Base-by-base conservation (phyloP, 1,284 basidiomycete genomes). In the Ceratobasidium sp. region DNA sequence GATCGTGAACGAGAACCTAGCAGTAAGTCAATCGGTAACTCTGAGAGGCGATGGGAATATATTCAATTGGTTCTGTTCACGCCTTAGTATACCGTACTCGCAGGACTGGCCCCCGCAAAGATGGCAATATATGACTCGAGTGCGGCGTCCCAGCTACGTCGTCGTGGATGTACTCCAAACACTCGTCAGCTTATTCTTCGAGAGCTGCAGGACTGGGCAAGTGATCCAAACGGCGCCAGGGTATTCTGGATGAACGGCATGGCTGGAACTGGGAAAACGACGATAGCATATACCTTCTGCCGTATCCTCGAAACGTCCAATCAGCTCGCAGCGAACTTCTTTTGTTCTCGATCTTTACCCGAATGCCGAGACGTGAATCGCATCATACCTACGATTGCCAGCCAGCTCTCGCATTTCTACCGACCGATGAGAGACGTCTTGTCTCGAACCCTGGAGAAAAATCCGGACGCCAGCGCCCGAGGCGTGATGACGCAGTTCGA, bases 201-300 rank as follows among this genome's bases (percentile, higher is more conserved):
- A 20, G 46, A 52, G n/a, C 42, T 73, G 15, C 17, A 48, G 2
- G 26, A 33, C 28, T 73, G 70, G 70, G 40, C 59, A 42, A 20
- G 9, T n/a, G 44, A 46, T 17, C 57, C 70, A 10, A 33, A 73
- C 23, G 42, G 28, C 12, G 13, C 48, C 6, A 44, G 48, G 10
- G 44, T 73, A 33, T 71, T 59, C 40, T 61, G 52, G 54, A 57
- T 71, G 67, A 57, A 48, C 67, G 67, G 67, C 10, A 69, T 61
- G 57, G 57, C 57, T 26, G 46, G 46, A 10, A 64, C 61, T 13
- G 69, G 68, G 33, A 71, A 71, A 20, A 71, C 69, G 4, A 71
- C 69, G n/a, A 57, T 71, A 20, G 69, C 69, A 44, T 71, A 56
- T 54, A 71, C 38, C 56, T 61, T 71, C n/a, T 57, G 52, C 56